Percentiles rank a stretch among this genome's conserved stretches.
phyloP scores from a whole-genome alignment of 1,139 yeast genomes.

The Hansenula lynferdii region DNA sequence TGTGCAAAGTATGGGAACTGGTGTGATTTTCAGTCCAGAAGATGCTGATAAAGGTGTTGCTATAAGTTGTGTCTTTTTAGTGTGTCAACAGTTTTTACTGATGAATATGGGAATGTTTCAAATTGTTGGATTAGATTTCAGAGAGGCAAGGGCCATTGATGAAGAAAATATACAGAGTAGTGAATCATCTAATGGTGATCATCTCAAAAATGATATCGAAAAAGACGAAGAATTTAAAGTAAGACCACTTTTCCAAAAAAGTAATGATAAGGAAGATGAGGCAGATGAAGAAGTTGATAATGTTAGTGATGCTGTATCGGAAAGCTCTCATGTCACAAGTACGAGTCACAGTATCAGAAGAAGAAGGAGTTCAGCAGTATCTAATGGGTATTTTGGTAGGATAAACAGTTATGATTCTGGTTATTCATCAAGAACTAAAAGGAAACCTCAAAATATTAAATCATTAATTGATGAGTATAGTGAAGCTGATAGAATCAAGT shows the following conservation, averaged over 20 bases:
- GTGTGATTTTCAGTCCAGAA: conserved; percentile 49
- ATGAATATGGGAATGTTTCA: conserved; percentile 77
- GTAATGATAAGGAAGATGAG: background rate
- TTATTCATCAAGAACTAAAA: conserved; percentile 23
- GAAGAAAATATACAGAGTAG: background rate
- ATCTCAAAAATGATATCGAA: background rate
- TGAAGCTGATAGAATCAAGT: conserved; percentile 31
- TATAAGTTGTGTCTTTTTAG: conserved; percentile 70
- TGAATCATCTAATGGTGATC: background rate
- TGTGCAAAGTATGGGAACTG: conserved; percentile 70
- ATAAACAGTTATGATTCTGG: conserved; percentile 14
- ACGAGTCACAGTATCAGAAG: background rate
- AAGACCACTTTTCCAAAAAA: background rate
- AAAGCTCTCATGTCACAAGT: background rate
- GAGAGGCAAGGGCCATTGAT: conserved; percentile 20
- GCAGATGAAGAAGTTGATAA: conserved; percentile 2
- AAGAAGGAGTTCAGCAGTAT: conserved; percentile 3
- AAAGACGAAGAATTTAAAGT: conserved; percentile 1
- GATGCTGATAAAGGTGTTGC: conserved; percentile 80
- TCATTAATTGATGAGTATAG: conserved; percentile 56
- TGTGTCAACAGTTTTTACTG: conserved; percentile 62
- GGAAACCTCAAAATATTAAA: conserved; percentile 41
- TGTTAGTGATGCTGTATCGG: background rate
- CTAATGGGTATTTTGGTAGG: conserved; percentile 6
- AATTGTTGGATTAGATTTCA: conserved; percentile 67